Conservation (phyloP, 148 eudicot genomes). For the Vaccinium darrowii region DNA sequence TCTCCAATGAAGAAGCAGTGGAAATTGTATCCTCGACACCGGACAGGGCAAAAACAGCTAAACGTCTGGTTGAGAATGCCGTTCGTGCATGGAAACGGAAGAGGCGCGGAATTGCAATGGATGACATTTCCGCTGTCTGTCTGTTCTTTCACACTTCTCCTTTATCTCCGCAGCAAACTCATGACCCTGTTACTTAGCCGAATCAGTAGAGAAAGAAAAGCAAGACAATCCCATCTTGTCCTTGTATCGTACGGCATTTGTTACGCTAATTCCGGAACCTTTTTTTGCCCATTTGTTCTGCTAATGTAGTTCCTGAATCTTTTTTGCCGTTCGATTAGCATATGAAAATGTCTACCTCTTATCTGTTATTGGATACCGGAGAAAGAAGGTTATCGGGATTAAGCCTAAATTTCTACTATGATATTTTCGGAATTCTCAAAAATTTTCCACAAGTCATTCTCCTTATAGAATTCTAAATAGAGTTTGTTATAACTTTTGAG, state of each 20-base stretch:
- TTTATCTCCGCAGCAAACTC: constrained; percentile 20
- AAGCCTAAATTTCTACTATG: background rate
- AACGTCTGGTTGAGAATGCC: constrained; percentile 60
- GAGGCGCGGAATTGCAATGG: constrained; percentile 66
- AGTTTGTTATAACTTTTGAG: too few relatives aligned
- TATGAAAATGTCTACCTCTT: too few relatives aligned
- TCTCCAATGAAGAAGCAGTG: constrained; percentile 89
- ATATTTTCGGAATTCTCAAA: too few relatives aligned
- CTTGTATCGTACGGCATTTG: background rate
- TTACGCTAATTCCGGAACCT: background rate
- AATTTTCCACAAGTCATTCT: too few relatives aligned
- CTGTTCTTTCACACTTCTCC: constrained; percentile 58
- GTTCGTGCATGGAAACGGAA: constrained; percentile 62
- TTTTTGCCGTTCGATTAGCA: background rate
- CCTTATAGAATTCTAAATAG: too few relatives aligned
- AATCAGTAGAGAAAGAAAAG: constrained; percentile 17
- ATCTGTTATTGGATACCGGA: background rate
- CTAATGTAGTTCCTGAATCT: background rate
- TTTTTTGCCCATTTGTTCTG: background rate
- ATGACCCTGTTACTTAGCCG: constrained; percentile 26
- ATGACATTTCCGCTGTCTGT: constrained; percentile 83
- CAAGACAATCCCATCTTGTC: background rate
- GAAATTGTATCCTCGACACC: constrained; percentile 53
- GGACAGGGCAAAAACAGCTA: constrained; percentile 55
- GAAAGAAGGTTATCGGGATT: background rate